Conservation (phyloP, 768 basidiomycete species). For the Gloeophyllum trabeum region DNA sequence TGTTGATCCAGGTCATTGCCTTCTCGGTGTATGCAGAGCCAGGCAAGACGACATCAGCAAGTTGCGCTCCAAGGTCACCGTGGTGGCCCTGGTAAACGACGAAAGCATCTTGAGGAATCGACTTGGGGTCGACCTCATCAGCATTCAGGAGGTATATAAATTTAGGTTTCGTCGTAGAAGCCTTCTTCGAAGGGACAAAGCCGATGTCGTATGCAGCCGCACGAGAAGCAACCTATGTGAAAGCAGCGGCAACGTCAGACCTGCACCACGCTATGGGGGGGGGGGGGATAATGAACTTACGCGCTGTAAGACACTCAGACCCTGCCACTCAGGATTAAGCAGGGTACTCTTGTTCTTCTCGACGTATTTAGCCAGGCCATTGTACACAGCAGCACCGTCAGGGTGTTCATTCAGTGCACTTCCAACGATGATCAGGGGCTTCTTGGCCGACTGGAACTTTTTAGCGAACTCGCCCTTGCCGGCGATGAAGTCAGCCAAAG, state of each 20-base stretch:
- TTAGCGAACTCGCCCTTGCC: conserved; percentile 73
- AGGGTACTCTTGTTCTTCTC: conserved; percentile 66
- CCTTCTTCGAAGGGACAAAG: conserved; percentile 77
- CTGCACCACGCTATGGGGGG: background rate
- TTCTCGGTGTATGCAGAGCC: conserved; percentile 93
- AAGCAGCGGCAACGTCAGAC: conserved; percentile 1
- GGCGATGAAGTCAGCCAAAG: conserved; percentile 64
- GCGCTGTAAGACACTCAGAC: conserved; percentile 86
- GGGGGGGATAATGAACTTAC: conserved; percentile 32
- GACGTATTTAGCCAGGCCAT: conserved; percentile 70
- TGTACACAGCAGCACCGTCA: conserved; percentile 71
- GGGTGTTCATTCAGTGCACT: conserved; percentile 77
- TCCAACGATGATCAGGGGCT: conserved; percentile 88
- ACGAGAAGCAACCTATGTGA: conserved; percentile 83
- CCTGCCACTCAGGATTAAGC: conserved; percentile 88
- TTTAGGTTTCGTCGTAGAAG: conserved; percentile 71
- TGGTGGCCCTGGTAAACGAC: conserved; percentile 99
- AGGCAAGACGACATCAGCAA: conserved; percentile 95
- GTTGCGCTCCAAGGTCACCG: conserved; percentile 91
- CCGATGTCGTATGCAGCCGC: conserved; percentile 93
- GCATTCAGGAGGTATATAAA: conserved; percentile 96
- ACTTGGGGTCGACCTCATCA: conserved; percentile 81
- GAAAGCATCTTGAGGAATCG: conserved; percentile 86
- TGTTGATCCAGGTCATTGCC: conserved; percentile 89
- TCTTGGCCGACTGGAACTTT: conserved; percentile 85